These are phyloP conservation scores for Boletus vinaceobasis DNA, from an alignment of 768 basidiomycete genomes.

Conservation along the genomic window DNA sequence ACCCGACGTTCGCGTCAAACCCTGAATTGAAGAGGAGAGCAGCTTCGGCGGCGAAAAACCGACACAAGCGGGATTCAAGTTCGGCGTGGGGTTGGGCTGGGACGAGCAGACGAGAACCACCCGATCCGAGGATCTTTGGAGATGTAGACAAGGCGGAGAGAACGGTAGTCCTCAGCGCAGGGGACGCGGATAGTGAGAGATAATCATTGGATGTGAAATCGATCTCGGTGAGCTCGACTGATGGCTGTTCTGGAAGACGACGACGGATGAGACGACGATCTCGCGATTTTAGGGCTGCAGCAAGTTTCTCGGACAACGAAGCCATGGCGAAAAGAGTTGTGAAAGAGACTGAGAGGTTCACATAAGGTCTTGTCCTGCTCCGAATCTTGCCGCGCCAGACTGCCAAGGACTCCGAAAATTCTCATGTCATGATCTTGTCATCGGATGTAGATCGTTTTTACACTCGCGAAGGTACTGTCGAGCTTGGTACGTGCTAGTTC, in stretches of 20 bases:
- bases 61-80: slow-evolving; percentile 66
- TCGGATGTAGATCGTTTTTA: slow-evolving; percentile 13
- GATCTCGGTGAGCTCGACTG: slow-evolving; percentile 32
- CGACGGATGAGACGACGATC: slow-evolving; percentile 67
- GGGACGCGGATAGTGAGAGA: slow-evolving; percentile 71
- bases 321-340: slow-evolving; percentile 17
- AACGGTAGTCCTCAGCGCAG: slow-evolving; percentile 53
- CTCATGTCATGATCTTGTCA: slow-evolving; percentile 1
- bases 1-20: slow-evolving; percentile 87
- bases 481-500: background rate
- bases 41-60: slow-evolving; percentile 58
- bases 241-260: slow-evolving; percentile 55
- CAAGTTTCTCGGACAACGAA: slow-evolving; percentile 39
- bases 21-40: slow-evolving; percentile 91
- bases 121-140: slow-evolving; percentile 75
- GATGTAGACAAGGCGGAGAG: slow-evolving; percentile 47
- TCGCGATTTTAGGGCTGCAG: slow-evolving; percentile 58
- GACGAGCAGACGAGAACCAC: slow-evolving; percentile 84
- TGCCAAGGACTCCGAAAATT: background rate
- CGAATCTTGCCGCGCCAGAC: background rate
- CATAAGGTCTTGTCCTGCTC: background rate
- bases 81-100: slow-evolving; percentile 51
- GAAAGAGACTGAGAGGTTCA: background rate
- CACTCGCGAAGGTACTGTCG: background rate
- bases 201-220: slow-evolving; percentile 95